Evolutionary conservation across 495 filamentous ascomycete species (phyloP).

Genomic region (Neurospora sp.): DNA sequence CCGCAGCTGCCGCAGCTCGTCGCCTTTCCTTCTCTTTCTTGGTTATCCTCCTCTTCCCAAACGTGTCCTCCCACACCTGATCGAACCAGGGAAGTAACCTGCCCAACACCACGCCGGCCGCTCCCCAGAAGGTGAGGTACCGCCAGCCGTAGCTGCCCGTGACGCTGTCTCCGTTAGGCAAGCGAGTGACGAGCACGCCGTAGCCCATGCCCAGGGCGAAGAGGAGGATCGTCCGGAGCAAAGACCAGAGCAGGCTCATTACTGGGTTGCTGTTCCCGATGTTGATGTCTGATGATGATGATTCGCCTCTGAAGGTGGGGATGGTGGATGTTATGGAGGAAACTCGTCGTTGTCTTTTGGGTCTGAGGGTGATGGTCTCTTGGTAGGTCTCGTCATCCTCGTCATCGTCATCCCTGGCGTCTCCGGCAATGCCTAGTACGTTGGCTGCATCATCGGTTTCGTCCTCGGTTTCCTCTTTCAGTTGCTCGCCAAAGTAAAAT

Average conservation of each 20-base stretch:
- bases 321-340: constrained; percentile 5
- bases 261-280: not conserved
- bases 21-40: constrained; percentile 7
- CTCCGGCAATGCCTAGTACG: not conserved
- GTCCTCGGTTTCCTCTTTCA: not conserved
- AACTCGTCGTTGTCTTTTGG: constrained; percentile 3
- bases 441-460: not conserved
- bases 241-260: constrained; percentile 20
- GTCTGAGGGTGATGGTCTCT: constrained; percentile 16
- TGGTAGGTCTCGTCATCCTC: constrained; percentile 32
- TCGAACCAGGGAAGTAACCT: constrained; percentile 80
- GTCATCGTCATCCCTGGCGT: constrained; percentile 25
- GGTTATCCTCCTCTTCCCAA: constrained; percentile 5
- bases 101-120: constrained; percentile 66
- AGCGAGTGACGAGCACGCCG: constrained; percentile 72
- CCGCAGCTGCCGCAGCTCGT: not conserved
- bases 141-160: constrained; percentile 43
- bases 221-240: constrained; percentile 52
- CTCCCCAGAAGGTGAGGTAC: constrained; percentile 73
- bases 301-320: constrained; percentile 5
- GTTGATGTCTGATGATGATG: constrained; percentile 16
- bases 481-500: not conserved
- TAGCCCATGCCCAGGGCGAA: constrained; percentile 77
- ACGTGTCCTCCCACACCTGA: constrained; percentile 40
- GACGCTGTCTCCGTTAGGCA: constrained; percentile 27